Evolutionary conservation across 1,284 basidiomycete genomes (phyloP).

Genomic region (Ceratobasidium sp.): DNA sequence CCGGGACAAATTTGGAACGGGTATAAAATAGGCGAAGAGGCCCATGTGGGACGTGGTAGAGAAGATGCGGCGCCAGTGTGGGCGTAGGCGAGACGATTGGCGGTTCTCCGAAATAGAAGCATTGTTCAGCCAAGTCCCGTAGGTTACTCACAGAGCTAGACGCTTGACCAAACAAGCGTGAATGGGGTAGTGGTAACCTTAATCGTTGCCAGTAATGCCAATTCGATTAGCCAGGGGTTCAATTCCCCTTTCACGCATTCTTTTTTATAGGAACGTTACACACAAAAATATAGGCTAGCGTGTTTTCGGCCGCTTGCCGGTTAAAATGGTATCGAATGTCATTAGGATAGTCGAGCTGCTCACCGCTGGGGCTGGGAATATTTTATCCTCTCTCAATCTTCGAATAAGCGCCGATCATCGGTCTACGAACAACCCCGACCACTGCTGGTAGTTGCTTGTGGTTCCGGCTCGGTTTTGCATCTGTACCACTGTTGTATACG

Average conservation of each 20-base stretch:
- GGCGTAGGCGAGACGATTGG: conserved; percentile 9
- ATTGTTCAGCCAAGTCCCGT: too few relatives aligned
- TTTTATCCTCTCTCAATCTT: too few relatives aligned
- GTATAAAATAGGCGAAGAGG: conserved; percentile 19
- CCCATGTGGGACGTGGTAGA: conserved; percentile 22
- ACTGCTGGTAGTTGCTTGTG: too few relatives aligned
- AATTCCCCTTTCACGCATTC: conserved; percentile 46
- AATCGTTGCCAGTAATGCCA: conserved; percentile 10
- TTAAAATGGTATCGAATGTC: too few relatives aligned
- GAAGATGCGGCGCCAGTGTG: conserved; percentile 24
- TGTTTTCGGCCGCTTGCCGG: background rate
- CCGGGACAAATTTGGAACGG: conserved; percentile 26
- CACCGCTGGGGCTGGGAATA: too few relatives aligned
- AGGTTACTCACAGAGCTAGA: too few relatives aligned
- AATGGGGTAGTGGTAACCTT: conserved; percentile 35
- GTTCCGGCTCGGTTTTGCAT: too few relatives aligned
- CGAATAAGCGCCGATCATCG: too few relatives aligned
- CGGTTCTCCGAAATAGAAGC: conserved; percentile 9
- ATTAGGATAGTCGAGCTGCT: too few relatives aligned
- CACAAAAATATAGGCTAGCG: background rate
- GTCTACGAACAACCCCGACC: too few relatives aligned
- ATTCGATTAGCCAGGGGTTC: conserved; percentile 48
- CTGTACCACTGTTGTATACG: too few relatives aligned
- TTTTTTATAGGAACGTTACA: conserved; percentile 18
- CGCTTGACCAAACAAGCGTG: conserved; percentile 24